These are phyloP conservation scores for Xylaria castorea DNA, from an alignment of 495 filamentous ascomycete species.

Conservation along the genomic window DNA sequence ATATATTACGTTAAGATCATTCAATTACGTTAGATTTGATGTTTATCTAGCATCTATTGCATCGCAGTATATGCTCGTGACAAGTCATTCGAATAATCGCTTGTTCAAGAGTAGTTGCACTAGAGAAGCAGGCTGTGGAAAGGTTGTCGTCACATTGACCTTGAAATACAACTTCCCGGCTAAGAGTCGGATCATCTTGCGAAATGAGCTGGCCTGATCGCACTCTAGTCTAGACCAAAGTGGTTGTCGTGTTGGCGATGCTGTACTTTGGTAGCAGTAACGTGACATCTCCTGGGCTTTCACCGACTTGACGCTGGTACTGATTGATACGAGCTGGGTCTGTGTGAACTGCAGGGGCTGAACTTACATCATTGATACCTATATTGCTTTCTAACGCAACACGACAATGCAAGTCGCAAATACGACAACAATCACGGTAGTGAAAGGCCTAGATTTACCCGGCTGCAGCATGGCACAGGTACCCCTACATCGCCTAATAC, in stretches of 20 bases:
- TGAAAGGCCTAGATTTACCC: conserved; percentile 25
- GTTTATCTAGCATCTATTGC: not conserved
- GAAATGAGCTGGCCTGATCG: not conserved
- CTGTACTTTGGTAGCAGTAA: conserved; percentile 12
- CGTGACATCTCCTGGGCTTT: conserved; percentile 20
- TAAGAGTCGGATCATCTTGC: conserved; percentile 1
- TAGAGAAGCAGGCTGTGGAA: not conserved
- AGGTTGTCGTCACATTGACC: not conserved
- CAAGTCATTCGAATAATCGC: not conserved
- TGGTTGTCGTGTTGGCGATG: not conserved
- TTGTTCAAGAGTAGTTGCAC: not conserved
- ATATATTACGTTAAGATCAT: not conserved
- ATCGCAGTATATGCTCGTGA: not conserved
- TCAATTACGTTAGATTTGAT: not conserved
- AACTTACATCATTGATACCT: conserved; percentile 1
- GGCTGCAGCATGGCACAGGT: conserved; percentile 15
- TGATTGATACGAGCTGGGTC: not conserved
- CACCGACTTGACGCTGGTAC: not conserved
- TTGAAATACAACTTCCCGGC: not conserved
- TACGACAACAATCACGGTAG: not conserved
- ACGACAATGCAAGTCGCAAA: conserved; percentile 13
- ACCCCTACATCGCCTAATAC: conserved; percentile 8
- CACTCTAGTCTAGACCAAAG: not conserved
- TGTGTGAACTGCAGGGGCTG: conserved; percentile 12
- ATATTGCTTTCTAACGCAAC: conserved; percentile 22